Evolutionary conservation across 2,329 filamentous ascomycete species (phyloP), one percentile per base, ranked within the genome.

Genomic region (Ophiocordyceps robertsii): DNA sequence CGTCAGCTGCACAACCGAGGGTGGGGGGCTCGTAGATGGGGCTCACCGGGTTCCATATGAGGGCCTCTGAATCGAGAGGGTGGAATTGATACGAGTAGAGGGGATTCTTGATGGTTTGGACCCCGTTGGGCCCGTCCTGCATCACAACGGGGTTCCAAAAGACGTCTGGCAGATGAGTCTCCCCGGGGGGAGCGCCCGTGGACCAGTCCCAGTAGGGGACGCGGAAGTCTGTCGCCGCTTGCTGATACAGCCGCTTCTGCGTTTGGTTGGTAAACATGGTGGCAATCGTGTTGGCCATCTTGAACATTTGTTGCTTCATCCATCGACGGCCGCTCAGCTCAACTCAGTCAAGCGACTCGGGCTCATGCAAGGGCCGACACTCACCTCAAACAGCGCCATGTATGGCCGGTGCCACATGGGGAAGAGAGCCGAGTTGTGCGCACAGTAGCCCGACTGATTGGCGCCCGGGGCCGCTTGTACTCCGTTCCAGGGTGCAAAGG

Each of bases 391-490:
- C 40, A 77, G 58, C 29, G 69, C 72, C 45, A 92, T 66, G 59
- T 90, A 93, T 1, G 85, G 83, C 40, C 87, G 75, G 67, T 94
- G 87, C 87, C 87, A 93, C 33, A 80, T 73, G 33, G 82, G 76
- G 56, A 94, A 92, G 14, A 92, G 65, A 35, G 81, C 76, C 2
- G 82, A 84, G 21, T 70, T 74, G 60, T 94, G 87, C 13, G 76
- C 75, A 58, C 87, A 93, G 58, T 88, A 93, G 40, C 85, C 86
- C 14, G 72, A 67, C 33, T 68, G 63, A 44, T 69, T 65, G 45
- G 72, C 74, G 2, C 73, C 75, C 3, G 66, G 54, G 2, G 62
- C 64, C 43, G 69, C 64, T 39, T 62, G 53, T 19, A 77, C 74
- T 30, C 63, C 68, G 29, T 68, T 72, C 71, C 73, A 78, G 12